Evolutionary conservation across 169 alveolate species (phyloP).

Genomic region (Babesia divergens): DNA sequence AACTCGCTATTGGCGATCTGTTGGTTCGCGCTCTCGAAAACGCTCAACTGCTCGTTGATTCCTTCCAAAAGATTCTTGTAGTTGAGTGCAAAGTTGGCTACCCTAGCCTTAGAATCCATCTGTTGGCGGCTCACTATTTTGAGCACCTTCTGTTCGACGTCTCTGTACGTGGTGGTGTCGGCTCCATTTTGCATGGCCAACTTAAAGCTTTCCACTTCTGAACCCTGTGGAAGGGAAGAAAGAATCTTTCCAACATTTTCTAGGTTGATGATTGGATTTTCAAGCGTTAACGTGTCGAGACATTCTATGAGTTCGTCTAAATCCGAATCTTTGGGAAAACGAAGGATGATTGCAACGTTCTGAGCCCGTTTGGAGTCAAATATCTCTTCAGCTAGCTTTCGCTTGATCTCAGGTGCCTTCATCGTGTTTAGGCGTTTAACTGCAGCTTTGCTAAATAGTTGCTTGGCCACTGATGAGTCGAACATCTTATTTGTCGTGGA

Average conservation of each 20-base stretch:
- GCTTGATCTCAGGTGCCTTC: conserved; percentile 53
- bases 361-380: conserved; percentile 73
- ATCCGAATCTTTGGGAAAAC: conserved; percentile 68
- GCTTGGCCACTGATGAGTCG: conserved; percentile 29
- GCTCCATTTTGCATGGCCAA: not conserved
- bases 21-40: conserved; percentile 60
- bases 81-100: conserved; percentile 58
- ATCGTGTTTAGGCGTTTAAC: conserved; percentile 18
- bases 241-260: conserved; percentile 44
- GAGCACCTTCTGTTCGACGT: conserved; percentile 61
- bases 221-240: conserved; percentile 9
- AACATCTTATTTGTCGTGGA: conserved; percentile 8
- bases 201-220: not conserved
- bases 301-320: conserved; percentile 59
- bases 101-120: conserved; percentile 57
- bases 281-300: conserved; percentile 48
- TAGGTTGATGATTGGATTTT: conserved; percentile 9
- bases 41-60: conserved; percentile 56
- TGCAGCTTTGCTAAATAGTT: conserved; percentile 42
- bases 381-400: conserved; percentile 36
- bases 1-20: conserved; percentile 62
- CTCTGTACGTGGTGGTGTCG: not conserved
- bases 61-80: conserved; percentile 52
- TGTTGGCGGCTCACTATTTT: conserved; percentile 38
- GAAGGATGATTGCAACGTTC: conserved; percentile 69